These are phyloP conservation scores for Fusarium sp. DNA, from an alignment of 2,329 filamentous ascomycete species.

Conservation along the genomic window DNA sequence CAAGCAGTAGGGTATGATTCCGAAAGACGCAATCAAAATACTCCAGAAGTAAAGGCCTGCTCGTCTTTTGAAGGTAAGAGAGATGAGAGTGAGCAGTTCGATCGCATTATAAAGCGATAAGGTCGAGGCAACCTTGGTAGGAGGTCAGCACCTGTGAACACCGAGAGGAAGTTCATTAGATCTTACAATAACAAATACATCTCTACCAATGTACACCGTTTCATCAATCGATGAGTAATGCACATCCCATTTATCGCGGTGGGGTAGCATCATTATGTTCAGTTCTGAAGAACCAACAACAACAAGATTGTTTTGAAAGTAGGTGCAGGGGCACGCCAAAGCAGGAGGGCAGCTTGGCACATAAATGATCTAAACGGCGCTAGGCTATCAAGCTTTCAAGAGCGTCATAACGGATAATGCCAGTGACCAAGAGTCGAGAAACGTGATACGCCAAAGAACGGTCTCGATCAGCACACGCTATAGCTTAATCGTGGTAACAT, in stretches of 20 bases:
- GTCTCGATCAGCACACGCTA: not conserved
- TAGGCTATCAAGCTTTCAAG: not conserved
- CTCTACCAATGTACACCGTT: constrained; percentile 12
- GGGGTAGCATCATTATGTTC: constrained; percentile 10
- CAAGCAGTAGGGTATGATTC: constrained; percentile 53
- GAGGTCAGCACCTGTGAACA: not conserved
- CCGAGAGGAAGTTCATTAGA: fast-evolving
- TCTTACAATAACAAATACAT: constrained; percentile 31
- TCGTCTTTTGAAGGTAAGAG: constrained; percentile 49
- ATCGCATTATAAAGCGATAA: constrained; percentile 48
- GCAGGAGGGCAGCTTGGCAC: not conserved
- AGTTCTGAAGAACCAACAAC: not conserved
- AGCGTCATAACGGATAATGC: not conserved
- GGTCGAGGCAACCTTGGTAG: constrained; percentile 15
- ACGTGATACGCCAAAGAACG: not conserved
- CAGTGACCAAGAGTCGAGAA: not conserved
- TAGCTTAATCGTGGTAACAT: not conserved
- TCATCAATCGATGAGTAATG: constrained; percentile 6
- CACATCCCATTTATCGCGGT: constrained; percentile 6
- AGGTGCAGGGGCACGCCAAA: not conserved
- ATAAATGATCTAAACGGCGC: not conserved
- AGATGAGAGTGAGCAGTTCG: constrained; percentile 51
- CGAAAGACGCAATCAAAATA: constrained; percentile 50
- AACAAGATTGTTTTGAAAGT: not conserved
- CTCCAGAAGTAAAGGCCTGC: constrained; percentile 56